A percentile compares a stretch with the other conserved stretches of the same genome.
These are phyloP conservation scores for Cordyceps cicadae DNA, from an alignment of 2,329 filamentous ascomycete genomes.

Conservation along the genomic window DNA sequence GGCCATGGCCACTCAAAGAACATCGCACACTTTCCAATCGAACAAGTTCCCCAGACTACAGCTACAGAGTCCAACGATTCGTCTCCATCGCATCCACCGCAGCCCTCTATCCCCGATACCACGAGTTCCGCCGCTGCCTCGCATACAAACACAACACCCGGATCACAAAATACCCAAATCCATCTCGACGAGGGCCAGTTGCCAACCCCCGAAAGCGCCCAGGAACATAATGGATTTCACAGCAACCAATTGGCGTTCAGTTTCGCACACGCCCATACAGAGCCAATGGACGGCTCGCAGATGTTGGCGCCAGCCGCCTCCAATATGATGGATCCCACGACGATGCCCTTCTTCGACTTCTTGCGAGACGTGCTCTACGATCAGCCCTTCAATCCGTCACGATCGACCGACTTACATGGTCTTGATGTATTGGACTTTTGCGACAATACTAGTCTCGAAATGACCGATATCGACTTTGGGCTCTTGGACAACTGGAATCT, in stretches of 20 bases:
- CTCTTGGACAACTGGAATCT: slow-evolving; percentile 42
- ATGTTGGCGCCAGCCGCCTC: slow-evolving; percentile 13
- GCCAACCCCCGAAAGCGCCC: slow-evolving; percentile 25
- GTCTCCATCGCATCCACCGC: neutral
- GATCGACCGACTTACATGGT: slow-evolving; percentile 31
- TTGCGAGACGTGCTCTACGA: slow-evolving; percentile 43
- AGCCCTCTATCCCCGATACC: slow-evolving; percentile 9
- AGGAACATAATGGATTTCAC: slow-evolving; percentile 9
- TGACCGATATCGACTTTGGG: slow-evolving; percentile 45
- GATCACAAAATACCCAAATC: slow-evolving; percentile 19
- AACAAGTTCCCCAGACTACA: slow-evolving; percentile 14
- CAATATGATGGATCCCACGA: slow-evolving; percentile 22
- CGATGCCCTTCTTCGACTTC: slow-evolving; percentile 41
- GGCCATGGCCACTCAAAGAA: slow-evolving; percentile 35
- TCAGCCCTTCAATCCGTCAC: slow-evolving; percentile 30
- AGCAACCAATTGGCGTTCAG: slow-evolving; percentile 10
- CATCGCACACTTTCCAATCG: slow-evolving; percentile 34
- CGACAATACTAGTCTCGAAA: slow-evolving; percentile 39
- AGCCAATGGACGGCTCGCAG: slow-evolving; percentile 7
- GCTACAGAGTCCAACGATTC: slow-evolving; percentile 4
- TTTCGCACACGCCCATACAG: neutral
- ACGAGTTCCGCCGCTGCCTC: slow-evolving; percentile 12
- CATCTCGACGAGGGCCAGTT: slow-evolving; percentile 28
- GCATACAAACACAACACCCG: slow-evolving; percentile 20
- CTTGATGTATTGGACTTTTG: slow-evolving; percentile 42